These are phyloP conservation scores for Annona cherimola DNA, from an alignment of 164 flowering plant species.

Conservation along the genomic window DNA sequence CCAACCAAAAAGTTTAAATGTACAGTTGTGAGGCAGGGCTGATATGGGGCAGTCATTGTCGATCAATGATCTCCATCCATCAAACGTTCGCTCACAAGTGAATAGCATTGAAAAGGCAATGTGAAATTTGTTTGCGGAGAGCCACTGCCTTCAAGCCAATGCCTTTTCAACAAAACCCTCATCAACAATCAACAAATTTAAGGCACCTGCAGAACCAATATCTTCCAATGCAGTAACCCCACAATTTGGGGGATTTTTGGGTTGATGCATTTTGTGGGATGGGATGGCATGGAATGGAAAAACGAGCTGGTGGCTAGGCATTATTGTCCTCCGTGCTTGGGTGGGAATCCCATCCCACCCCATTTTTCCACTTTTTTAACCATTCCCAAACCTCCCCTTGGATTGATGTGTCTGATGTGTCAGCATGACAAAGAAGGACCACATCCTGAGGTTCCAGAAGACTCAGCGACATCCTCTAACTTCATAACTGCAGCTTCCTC, in stretches of 20 bases:
- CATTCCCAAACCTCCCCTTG: too few relatives aligned
- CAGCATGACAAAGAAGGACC: slow-evolving; percentile 19
- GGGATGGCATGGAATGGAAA: too few relatives aligned
- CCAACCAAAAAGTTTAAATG: background rate
- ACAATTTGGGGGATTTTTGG: too few relatives aligned
- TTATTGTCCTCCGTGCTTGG: too few relatives aligned
- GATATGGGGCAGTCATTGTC: background rate
- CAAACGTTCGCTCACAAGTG: background rate
- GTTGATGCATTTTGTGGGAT: too few relatives aligned
- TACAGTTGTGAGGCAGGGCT: background rate
- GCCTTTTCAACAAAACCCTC: background rate
- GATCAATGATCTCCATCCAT: background rate
- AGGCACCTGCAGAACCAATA: background rate
- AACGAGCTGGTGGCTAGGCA: too few relatives aligned
- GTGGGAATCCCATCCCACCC: too few relatives aligned
- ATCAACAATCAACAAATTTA: background rate
- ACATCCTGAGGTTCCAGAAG: slow-evolving; percentile 46
- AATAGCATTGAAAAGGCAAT: background rate
- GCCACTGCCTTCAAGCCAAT: background rate
- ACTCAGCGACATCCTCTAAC: slow-evolving; percentile 48
- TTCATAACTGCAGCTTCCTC: slow-evolving; percentile 30
- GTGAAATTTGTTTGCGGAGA: background rate
- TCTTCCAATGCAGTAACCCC: too few relatives aligned
- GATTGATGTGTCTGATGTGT: too few relatives aligned
- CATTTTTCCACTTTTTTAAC: too few relatives aligned